These are phyloP conservation scores for Ophiostoma fasciatum DNA, from an alignment of 2,329 filamentous ascomycete species.

Conservation along the genomic window DNA sequence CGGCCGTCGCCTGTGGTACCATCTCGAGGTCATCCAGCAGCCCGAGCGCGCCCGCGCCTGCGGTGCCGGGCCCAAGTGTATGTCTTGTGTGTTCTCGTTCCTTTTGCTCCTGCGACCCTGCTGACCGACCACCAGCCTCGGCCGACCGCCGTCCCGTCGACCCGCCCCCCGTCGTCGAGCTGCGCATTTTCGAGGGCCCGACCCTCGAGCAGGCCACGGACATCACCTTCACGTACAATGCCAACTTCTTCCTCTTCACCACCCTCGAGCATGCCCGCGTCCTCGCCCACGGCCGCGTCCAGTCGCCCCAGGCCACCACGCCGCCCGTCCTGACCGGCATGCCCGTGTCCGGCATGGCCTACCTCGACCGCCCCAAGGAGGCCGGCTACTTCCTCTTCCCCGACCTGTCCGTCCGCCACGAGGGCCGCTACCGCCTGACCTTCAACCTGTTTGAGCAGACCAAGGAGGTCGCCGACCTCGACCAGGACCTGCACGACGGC, in stretches of 20 bases:
- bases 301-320: conserved; percentile 49
- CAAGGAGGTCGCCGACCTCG: conserved; percentile 69
- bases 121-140: conserved; percentile 37
- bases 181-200: conserved; percentile 67
- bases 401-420: conserved; percentile 87
- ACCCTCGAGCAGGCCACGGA: conserved; percentile 47
- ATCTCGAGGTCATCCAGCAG: conserved; percentile 78
- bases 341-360: conserved; percentile 89
- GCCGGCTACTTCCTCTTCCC: conserved; percentile 96
- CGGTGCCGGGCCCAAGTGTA: conserved; percentile 90
- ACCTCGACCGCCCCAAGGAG: conserved; percentile 69
- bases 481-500: conserved; percentile 33
- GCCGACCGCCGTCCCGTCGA: conserved; percentile 87
- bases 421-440: conserved; percentile 79
- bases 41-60: conserved; percentile 89
- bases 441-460: conserved; percentile 92
- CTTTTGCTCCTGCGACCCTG: conserved; percentile 3
- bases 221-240: conserved; percentile 82
- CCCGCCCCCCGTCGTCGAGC: conserved; percentile 83
- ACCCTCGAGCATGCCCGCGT: conserved; percentile 76
- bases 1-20: conserved; percentile 66
- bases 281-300: conserved; percentile 67
- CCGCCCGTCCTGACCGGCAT: conserved; percentile 85
- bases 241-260: conserved; percentile 94
- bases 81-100: conserved; percentile 18